Base-by-base conservation (phyloP, 2,329 filamentous ascomycete genomes). In the Zarea fungicola region DNA sequence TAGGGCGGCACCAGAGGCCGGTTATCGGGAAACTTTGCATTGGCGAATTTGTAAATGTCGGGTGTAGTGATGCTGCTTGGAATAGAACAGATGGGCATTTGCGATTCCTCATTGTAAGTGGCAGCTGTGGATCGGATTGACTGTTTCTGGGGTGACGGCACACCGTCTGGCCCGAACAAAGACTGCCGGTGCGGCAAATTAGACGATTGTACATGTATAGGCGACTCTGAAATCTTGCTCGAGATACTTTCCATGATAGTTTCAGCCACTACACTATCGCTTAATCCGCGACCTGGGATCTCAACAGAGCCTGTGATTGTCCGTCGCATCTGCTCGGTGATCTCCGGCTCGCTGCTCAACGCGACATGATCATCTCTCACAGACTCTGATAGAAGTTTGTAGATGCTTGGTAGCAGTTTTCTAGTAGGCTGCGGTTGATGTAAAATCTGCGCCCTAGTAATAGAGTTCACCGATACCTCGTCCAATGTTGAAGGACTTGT, bases 371-470 rank as follows among this genome's bases (percentile, higher is more conserved):
- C 9, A 5, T 25, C 7, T 3, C 37, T 26, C 14, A 19, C 39
- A 3, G 19, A 42, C 14, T 36, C 18, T 11, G 39, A 28, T 8
- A 49, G 16, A 6, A 23, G 18, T 8, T 22, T 26, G 16, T 37
- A 49, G 6, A 49, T 14, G 4, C 31, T 37, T 23, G n/a, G 37
- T 14, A 31, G 46, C 46, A 49, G 29, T 14, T 26, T 18, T n/a
- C 39, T 18, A 18, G 42, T 49, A 18, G 46, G 46, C n/a, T 45
- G 41, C 5, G 48, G 37, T 14, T 25, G 48, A 50, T 50, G 35
- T 9, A 50, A 34, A 34, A 14, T 39, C 6, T 41, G 41, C 9
- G 21, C 18, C 18, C 21, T 16, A 16, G 22, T 5, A 42, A 16
- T n/a, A 18, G 46, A 14, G n/a, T 31, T 49, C 23, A 31, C 23